A percentile compares a stretch with the other conserved stretches of the same genome.
Evolutionary conservation across 1,284 basidiomycete genomes (phyloP).

Genomic region (Leccinum glutinopallens): DNA sequence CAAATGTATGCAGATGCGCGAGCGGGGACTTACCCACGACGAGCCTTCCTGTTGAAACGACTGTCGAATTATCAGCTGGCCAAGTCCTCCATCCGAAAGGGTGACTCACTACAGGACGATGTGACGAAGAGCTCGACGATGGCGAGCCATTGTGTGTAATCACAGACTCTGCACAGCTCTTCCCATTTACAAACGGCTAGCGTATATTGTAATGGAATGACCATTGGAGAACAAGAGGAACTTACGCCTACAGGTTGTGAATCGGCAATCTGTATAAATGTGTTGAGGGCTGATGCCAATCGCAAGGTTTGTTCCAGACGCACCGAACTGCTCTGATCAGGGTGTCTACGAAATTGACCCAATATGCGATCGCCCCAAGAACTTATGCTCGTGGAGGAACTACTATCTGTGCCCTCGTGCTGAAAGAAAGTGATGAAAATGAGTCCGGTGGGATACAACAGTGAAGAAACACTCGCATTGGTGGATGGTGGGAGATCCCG

Average conservation of each 20-base stretch:
- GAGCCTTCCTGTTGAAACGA: slow-evolving; percentile 4
- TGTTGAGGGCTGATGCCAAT: neutral
- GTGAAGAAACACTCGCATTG: neutral
- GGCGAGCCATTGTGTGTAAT: slow-evolving; percentile 1
- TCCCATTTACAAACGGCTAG: slow-evolving; percentile 13
- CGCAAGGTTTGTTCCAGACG: neutral
- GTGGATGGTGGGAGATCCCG: neutral
- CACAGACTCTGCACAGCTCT: neutral
- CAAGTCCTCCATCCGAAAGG: neutral
- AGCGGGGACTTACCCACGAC: neutral
- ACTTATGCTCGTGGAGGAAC: neutral
- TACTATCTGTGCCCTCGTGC: slow-evolving; percentile 3
- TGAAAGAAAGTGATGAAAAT: slow-evolving; percentile 2
- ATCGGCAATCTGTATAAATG: slow-evolving; percentile 10
- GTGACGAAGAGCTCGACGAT: neutral
- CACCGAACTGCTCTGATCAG: slow-evolving; percentile 7
- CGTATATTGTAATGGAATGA: neutral
- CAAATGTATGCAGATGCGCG: neutral
- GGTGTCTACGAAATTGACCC: neutral
- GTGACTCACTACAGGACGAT: slow-evolving; percentile 8
- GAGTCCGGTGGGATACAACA: neutral
- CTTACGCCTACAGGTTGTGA: slow-evolving; percentile 14
- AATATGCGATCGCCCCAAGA: neutral
- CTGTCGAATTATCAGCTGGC: neutral
- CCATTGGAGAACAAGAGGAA: neutral